Evolutionary conservation across 805 yeast genomes (phyloP), one percentile per base, ranked within the genome.

Genomic region (Phaffomyces thermotolerans): DNA sequence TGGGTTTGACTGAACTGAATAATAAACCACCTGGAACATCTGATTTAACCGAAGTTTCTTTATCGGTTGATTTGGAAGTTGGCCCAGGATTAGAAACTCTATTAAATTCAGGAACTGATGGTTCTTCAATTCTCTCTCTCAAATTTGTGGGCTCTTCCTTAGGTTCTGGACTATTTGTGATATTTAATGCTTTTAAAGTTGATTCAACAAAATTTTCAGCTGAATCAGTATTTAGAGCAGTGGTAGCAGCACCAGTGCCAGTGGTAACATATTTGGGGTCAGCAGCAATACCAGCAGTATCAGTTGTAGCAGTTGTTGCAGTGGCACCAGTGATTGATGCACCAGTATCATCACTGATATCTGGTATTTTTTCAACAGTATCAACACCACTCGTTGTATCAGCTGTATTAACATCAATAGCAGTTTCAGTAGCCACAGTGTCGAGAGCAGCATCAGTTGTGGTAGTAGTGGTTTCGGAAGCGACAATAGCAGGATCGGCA

Each of bases 61-160:
- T 37, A 22, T 45, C 44, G 23, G 34, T 30, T 12, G 34, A 27
- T 42, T 44, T 20, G 27, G 37, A 14, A 27, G n/a, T n/a, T 9
- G 30, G 24, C 5, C 18, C 27, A 34, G 46, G 36, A 25, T 24
- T 36, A 5, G 45, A 37, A 6, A 50, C 47, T 42, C 53, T 52
- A 32, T 54, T 56, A 2, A 45, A 43, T 17, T 23, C 48, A 41
- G 57, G 59, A 15, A 53, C 49, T 31, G 6, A 20, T 20, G 35
- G 22, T 9, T 33, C 35, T 18, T 33, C 35, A 9, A 17, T 17
- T 13, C 10, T 27, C 4, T 8, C 29, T 13, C 10, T 27, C 2
- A 2, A 13, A 27, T 12, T 27, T 27, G 29, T 27, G 29, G 10
- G 3, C 13, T 27, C 29, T 27, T 27, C 29, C 10, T 27, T 27